A percentile compares a stretch with the other conserved stretches of the same genome.
Evolutionary conservation across 768 basidiomycete species (phyloP).

Genomic region (Boletus rubescentipes): DNA sequence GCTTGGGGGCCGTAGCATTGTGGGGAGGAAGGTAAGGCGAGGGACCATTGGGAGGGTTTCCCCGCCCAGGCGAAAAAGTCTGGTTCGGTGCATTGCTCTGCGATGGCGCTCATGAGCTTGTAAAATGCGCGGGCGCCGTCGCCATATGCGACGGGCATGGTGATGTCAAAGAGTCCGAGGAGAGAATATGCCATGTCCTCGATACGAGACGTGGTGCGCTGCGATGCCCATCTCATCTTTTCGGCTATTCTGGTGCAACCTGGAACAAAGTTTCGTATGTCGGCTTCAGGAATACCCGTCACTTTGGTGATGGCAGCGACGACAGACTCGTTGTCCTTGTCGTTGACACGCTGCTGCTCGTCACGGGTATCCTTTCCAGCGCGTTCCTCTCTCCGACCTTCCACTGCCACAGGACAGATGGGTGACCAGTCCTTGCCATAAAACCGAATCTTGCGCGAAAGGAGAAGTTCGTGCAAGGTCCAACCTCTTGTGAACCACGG

Average conservation of each 20-base stretch:
- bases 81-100: slow-evolving; percentile 17
- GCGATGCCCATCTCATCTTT: slow-evolving; percentile 28
- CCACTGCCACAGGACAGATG: slow-evolving; percentile 11
- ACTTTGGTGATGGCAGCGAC: slow-evolving; percentile 14
- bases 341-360: slow-evolving; percentile 22
- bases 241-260: slow-evolving; percentile 18
- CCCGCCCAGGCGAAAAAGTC: slow-evolving; percentile 25
- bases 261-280: slow-evolving; percentile 23
- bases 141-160: slow-evolving; percentile 24
- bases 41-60: slow-evolving; percentile 25
- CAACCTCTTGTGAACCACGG: slow-evolving; percentile 26
- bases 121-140: slow-evolving; percentile 23
- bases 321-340: slow-evolving; percentile 22
- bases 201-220: slow-evolving; percentile 20
- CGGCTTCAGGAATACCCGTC: slow-evolving; percentile 22
- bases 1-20: slow-evolving; percentile 15
- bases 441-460: slow-evolving; percentile 23
- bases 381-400: slow-evolving; percentile 20
- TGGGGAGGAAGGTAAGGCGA: slow-evolving; percentile 24
- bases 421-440: slow-evolving; percentile 26
- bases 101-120: slow-evolving; percentile 20
- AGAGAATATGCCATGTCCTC: slow-evolving; percentile 28
- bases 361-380: slow-evolving; percentile 3
- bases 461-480: slow-evolving; percentile 25
- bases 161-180: slow-evolving; percentile 23